Evolutionary conservation across 441 rosid species (phyloP).

Genomic region (Syzygium malaccense): DNA sequence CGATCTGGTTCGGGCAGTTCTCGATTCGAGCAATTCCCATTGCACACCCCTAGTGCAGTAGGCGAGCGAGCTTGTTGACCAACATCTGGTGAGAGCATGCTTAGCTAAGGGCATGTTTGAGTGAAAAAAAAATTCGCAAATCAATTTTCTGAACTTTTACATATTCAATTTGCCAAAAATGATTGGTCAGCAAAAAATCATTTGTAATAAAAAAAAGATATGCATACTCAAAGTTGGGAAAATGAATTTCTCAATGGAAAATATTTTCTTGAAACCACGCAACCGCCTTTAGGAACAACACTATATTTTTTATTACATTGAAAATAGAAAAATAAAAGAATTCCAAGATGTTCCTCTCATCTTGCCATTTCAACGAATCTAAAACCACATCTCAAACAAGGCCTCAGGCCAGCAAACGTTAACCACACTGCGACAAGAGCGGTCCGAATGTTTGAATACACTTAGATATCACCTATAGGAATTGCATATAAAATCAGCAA

Average conservation of each 20-base stretch:
- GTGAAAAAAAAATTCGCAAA: neutral
- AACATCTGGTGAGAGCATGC: neutral
- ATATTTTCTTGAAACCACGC: neutral
- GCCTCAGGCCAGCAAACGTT: neutral
- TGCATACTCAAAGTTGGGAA: neutral
- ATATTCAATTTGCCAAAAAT: neutral
- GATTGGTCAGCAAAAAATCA: rapidly evolving
- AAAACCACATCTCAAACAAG: neutral
- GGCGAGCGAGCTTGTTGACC: neutral
- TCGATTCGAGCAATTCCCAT: too few relatives aligned
- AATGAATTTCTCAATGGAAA: neutral
- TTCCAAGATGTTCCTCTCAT: neutral
- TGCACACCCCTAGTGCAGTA: too few relatives aligned
- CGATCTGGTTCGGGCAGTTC: too few relatives aligned
- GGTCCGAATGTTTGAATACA: neutral
- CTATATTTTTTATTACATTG: neutral
- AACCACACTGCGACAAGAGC: neutral
- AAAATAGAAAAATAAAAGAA: neutral
- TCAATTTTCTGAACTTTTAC: neutral
- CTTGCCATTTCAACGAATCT: neutral
- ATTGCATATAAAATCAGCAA: neutral
- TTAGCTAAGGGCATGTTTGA: neutral
- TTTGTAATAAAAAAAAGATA: rapidly evolving
- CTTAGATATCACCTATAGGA: neutral
- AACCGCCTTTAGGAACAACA: neutral